phyloP scores from a whole-genome alignment of 805 yeast species.

The Millerozyma acaciae region DNA sequence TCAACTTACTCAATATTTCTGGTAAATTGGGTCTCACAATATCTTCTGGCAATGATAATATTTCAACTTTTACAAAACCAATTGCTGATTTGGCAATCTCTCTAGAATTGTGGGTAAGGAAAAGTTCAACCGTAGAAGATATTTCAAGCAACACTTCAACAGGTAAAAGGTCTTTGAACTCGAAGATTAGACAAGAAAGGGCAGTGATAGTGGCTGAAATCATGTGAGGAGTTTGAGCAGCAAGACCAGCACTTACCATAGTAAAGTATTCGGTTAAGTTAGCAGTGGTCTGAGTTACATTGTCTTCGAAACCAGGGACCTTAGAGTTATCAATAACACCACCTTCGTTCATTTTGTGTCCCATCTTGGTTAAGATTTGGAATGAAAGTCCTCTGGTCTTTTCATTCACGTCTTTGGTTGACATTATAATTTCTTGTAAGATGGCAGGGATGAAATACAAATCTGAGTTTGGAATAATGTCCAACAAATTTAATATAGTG shows the following conservation, averaged over 20 bases:
- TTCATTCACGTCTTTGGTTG: conserved; percentile 91
- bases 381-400: conserved; percentile 83
- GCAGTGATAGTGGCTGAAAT: conserved; percentile 92
- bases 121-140: conserved; percentile 81
- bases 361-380: conserved; percentile 73
- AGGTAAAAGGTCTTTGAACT: conserved; percentile 67
- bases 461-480: conserved; percentile 58
- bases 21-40: conserved; percentile 62
- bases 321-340: conserved; percentile 62
- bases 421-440: conserved; percentile 82
- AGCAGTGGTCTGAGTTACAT: conserved; percentile 63
- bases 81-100: conserved; percentile 93
- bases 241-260: conserved; percentile 93
- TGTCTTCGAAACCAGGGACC: conserved; percentile 63
- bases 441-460: conserved; percentile 76
- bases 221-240: conserved; percentile 92
- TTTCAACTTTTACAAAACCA: conserved; percentile 90
- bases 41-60: conserved; percentile 77
- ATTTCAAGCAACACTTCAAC: conserved; percentile 64
- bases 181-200: conserved; percentile 79
- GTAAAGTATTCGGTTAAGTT: conserved; percentile 80
- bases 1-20: conserved; percentile 63
- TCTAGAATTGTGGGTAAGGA: conserved; percentile 83
- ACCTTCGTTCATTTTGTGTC: conserved; percentile 65
- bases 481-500: conserved; percentile 60